Conservation (phyloP, 345 rosid genomes). For the Alliaria petiolata region DNA sequence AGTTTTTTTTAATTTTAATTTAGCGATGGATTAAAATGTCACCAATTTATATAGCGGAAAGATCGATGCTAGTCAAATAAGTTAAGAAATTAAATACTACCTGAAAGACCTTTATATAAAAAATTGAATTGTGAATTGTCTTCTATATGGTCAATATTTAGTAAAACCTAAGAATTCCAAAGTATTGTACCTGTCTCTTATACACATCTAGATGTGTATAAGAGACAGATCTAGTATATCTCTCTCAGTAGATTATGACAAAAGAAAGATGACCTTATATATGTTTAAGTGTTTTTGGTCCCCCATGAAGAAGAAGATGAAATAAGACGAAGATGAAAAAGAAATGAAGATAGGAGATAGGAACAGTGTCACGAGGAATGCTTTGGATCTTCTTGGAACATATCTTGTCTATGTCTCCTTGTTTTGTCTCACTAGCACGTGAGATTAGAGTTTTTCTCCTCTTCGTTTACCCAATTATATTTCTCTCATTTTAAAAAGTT, state of each 20-base stretch:
- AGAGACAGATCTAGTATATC: too few species aligned
- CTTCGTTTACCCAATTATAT: slow-evolving; percentile 12
- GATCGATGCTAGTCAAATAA: too few species aligned
- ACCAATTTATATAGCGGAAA: too few species aligned
- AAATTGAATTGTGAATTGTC: background rate
- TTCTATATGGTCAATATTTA: background rate
- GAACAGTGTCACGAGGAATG: slow-evolving; percentile 35
- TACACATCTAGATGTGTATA: too few species aligned
- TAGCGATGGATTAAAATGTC: too few species aligned
- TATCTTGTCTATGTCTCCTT: slow-evolving; percentile 25
- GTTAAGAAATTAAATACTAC: too few species aligned
- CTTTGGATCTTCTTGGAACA: slow-evolving; percentile 34
- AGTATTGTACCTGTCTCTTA: too few species aligned
- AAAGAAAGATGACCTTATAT: slow-evolving; percentile 11
- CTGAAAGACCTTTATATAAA: too few species aligned
- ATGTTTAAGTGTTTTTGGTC: slow-evolving; percentile 31
- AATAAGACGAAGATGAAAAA: slow-evolving; percentile 15
- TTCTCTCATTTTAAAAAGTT: background rate
- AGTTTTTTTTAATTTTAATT: too few species aligned
- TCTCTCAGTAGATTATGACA: slow-evolving; percentile 17
- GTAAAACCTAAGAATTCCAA: background rate
- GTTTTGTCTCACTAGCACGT: slow-evolving; percentile 29
- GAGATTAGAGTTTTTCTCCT: slow-evolving; percentile 16
- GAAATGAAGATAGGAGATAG: slow-evolving; percentile 22
- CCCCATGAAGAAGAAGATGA: slow-evolving; percentile 32